Base-by-base conservation (phyloP, 768 basidiomycete species). In the Gloeostereum incarnatum region DNA sequence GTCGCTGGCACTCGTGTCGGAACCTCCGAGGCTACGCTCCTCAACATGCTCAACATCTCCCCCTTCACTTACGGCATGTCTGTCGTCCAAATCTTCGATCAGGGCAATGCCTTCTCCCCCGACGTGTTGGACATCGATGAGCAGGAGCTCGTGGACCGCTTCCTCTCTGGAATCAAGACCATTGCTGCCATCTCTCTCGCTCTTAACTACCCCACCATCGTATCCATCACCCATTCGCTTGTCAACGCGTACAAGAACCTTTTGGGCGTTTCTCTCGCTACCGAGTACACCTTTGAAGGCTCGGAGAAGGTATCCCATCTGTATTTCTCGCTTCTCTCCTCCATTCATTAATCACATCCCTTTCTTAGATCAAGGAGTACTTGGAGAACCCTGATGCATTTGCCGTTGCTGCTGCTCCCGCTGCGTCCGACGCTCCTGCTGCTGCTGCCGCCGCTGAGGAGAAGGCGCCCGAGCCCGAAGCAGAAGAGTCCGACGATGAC, bases 191-290 rank as follows among this genome's bases (percentile, higher is more conserved):
- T 99, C 65, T 98, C 96, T 35, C 73, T 99, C 56, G 94, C 94
- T 22, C 72, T 96, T 60, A 78, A 88, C 63, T 94, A 93, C 74
- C 96, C 96, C 33, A 99, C 96, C 38, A 64, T 98, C 49, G 93
- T 84, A 47, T 97, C 94, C 30, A 81, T 98, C 49, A 64, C 74
- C 31, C 96, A 99, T 75, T 86, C 90, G 21, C 78, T 99, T 43
- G 90, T 98, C 74, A 97, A 97, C 70, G 78, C 92, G 31, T 98
- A 97, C 86, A 99, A 99, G 81, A 99, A 98, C 73, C 64, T 98
- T 47, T 65, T 99, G 47, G 85, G 90, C 26, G 62, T 98, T 49
- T 81, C 90, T 30, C 64, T 97, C 41, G 79, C 72, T 32, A 97
- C 96, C 44, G 93, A 98, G 32, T 92, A 92, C 78, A 76, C 81